phyloP scores from a whole-genome alignment of 2,329 filamentous ascomycete genomes.

The Penicillium hordei region DNA sequence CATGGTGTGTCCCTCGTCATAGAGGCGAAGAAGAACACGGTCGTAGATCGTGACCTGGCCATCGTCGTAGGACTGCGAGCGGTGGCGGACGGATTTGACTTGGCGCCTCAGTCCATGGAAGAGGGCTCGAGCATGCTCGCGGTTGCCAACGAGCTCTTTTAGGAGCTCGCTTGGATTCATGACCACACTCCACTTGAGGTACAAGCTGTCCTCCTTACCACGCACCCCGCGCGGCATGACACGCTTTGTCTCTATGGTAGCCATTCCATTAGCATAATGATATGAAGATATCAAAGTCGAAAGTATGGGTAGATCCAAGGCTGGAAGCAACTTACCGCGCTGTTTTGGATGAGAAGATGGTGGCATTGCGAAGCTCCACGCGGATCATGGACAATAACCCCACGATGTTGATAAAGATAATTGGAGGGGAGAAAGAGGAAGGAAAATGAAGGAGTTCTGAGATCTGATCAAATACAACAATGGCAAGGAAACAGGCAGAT shows the following conservation, averaged over 20 bases:
- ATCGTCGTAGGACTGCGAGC: constrained; percentile 35
- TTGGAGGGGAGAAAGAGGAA: neutral
- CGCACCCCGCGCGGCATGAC: neutral
- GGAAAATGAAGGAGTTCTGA: neutral
- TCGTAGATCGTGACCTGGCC: constrained; percentile 44
- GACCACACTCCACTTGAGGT: constrained; percentile 13
- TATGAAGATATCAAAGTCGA: neutral
- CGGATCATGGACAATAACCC: neutral
- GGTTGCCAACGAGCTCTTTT: constrained; percentile 30
- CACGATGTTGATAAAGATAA: neutral
- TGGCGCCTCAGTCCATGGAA: constrained; percentile 38
- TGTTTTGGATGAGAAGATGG: neutral
- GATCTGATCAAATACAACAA: neutral
- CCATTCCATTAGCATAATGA: neutral
- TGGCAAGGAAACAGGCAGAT: neutral
- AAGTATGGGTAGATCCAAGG: neutral
- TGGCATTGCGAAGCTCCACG: neutral
- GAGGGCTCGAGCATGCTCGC: constrained; percentile 28
- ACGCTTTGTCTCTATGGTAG: neutral
- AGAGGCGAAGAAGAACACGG: constrained; percentile 39
- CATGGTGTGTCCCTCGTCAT: constrained; percentile 32
- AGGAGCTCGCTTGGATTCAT: constrained; percentile 30
- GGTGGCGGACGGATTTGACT: constrained; percentile 35
- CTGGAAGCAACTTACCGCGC: neutral
- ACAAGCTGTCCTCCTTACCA: constrained; percentile 4